Percentiles rank a stretch among this genome's conserved stretches.
Evolutionary conservation across 192 early-diverging fungal genomes (phyloP).

Genomic region (Paraglomus brasilianum): DNA sequence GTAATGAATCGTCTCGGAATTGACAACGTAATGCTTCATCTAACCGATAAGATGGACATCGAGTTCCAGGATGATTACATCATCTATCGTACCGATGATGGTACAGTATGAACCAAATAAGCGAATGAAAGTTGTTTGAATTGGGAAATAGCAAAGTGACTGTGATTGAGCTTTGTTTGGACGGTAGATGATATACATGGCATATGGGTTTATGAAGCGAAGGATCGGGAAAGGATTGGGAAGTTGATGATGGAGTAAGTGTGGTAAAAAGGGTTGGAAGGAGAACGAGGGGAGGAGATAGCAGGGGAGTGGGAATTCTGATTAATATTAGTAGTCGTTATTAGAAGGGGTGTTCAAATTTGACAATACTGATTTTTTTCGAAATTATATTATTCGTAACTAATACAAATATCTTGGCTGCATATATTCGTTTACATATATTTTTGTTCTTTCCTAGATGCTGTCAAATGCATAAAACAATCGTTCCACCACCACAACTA

Average conservation of each 20-base stretch:
- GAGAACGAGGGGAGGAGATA: background rate
- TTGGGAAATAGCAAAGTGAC: background rate
- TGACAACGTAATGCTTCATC: slow-evolving; percentile 73
- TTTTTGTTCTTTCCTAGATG: slow-evolving; percentile 3
- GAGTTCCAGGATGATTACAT: slow-evolving; percentile 82
- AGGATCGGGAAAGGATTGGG: slow-evolving; percentile 64
- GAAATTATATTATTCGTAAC: too few relatives aligned
- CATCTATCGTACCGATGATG: slow-evolving; percentile 74
- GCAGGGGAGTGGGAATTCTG: too few relatives aligned
- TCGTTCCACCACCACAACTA: slow-evolving; percentile 10
- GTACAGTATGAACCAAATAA: slow-evolving; percentile 37
- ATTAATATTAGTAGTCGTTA: too few relatives aligned
- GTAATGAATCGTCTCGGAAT: slow-evolving; percentile 86
- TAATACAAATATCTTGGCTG: background rate
- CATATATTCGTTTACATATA: too few relatives aligned
- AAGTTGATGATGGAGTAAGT: slow-evolving; percentile 48
- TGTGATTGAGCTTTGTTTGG: background rate
- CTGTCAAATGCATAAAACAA: slow-evolving; percentile 17
- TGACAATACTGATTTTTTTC: background rate
- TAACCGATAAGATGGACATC: slow-evolving; percentile 73
- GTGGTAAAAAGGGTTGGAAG: slow-evolving; percentile 3
- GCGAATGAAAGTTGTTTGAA: background rate
- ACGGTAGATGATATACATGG: slow-evolving; percentile 62
- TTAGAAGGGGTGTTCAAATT: too few relatives aligned
- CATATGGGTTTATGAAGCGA: slow-evolving; percentile 76